A percentile compares a stretch with the other conserved stretches of the same genome.
These are phyloP conservation scores for Chaetomidium leptoderma DNA, from an alignment of 495 filamentous ascomycete species.

Conservation along the genomic window DNA sequence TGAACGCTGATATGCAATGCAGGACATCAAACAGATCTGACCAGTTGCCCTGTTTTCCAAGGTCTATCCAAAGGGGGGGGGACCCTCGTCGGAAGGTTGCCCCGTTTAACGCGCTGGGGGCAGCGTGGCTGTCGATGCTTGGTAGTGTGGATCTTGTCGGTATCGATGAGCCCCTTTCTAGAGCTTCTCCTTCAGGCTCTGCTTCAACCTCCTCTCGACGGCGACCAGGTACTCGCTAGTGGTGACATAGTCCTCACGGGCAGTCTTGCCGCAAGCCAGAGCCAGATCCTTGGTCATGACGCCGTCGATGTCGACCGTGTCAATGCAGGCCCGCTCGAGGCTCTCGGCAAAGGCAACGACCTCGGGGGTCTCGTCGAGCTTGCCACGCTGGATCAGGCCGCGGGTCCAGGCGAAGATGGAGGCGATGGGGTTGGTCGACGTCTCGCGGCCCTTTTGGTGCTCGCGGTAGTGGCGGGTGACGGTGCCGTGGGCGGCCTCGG, in stretches of 20 bases:
- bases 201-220: slow-evolving; percentile 80
- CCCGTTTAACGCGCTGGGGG: not conserved
- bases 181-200: slow-evolving; percentile 50
- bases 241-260: slow-evolving; percentile 76
- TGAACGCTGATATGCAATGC: not conserved
- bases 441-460: slow-evolving; percentile 94
- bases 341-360: slow-evolving; percentile 82
- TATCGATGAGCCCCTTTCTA: slow-evolving; percentile 20
- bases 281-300: slow-evolving; percentile 99
- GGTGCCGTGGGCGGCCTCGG: slow-evolving; percentile 96
- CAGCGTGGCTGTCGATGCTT: not conserved
- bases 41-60: not conserved
- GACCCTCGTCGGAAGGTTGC: not conserved
- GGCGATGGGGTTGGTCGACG: slow-evolving; percentile 97
- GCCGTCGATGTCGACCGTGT: slow-evolving; percentile 86
- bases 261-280: slow-evolving; percentile 81
- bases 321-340: slow-evolving; percentile 89
- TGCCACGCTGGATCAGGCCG: slow-evolving; percentile 85
- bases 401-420: slow-evolving; percentile 99
- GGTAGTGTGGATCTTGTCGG: not conserved
- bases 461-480: slow-evolving; percentile 98
- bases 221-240: slow-evolving; percentile 84
- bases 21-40: not conserved
- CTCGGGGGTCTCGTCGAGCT: slow-evolving; percentile 84
- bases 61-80: not conserved